Evolutionary conservation across 495 filamentous ascomycete species (phyloP).

Genomic region (Trichoderma orchidacearum): DNA sequence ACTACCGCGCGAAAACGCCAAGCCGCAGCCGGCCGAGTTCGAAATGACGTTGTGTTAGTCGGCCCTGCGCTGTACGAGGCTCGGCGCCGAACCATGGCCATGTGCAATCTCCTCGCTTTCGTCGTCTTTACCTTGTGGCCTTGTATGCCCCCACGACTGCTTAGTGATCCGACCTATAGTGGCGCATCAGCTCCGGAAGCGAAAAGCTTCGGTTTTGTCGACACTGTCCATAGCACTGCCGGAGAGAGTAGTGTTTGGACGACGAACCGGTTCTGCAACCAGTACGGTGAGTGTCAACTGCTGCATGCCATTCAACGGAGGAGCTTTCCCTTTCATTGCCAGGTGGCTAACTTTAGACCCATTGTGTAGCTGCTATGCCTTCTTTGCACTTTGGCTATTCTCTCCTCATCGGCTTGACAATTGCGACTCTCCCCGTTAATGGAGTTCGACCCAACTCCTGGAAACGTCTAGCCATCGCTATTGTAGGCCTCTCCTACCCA

Average conservation of each 20-base stretch:
- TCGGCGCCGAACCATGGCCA: slow-evolving; percentile 51
- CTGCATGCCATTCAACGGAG: not conserved
- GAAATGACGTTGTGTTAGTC: not conserved
- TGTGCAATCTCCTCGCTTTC: slow-evolving; percentile 67
- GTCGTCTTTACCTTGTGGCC: slow-evolving; percentile 66
- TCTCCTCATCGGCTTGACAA: slow-evolving; percentile 58
- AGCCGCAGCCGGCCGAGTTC: not conserved
- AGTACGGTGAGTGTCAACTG: not conserved
- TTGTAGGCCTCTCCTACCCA: slow-evolving; percentile 51
- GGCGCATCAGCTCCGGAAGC: not conserved
- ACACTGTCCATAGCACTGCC: slow-evolving; percentile 49
- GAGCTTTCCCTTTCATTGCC: not conserved
- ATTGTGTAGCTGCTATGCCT: slow-evolving; percentile 52
- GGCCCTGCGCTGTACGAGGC: slow-evolving; percentile 2
- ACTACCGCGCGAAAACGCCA: slow-evolving; percentile 31
- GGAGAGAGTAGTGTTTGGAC: slow-evolving; percentile 54
- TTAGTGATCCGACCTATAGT: slow-evolving; percentile 29
- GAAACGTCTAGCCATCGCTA: slow-evolving; percentile 17
- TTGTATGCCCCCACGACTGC: slow-evolving; percentile 66
- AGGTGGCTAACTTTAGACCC: not conserved
- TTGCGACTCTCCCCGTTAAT: slow-evolving; percentile 25
- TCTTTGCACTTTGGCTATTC: slow-evolving; percentile 72
- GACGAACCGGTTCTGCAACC: slow-evolving; percentile 51
- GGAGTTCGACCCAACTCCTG: slow-evolving; percentile 11
- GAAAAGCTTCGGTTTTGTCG: slow-evolving; percentile 48